phyloP scores from a whole-genome alignment of 2,329 filamentous ascomycete genomes.

The Aspergillus persii region DNA sequence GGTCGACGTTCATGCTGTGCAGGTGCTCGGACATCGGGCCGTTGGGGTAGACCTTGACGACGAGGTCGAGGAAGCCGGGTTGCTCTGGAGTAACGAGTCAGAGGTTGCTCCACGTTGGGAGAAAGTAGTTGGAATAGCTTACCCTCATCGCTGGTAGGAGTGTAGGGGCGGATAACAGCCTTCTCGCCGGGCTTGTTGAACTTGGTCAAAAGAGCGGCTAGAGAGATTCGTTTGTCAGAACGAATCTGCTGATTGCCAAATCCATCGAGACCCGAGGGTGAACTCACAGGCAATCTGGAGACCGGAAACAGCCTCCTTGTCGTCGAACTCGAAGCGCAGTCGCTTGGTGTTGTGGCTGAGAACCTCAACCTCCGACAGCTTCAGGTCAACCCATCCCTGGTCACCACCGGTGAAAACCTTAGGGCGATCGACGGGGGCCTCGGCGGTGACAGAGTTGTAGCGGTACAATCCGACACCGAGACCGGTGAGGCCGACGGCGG shows the following conservation, averaged over 20 bases:
- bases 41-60: conserved; percentile 87
- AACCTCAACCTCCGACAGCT: conserved; percentile 72
- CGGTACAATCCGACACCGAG: conserved; percentile 58
- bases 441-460: conserved; percentile 38
- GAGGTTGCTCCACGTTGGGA: background rate
- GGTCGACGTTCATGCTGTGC: conserved; percentile 76
- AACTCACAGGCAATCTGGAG: conserved; percentile 69
- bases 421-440: conserved; percentile 35
- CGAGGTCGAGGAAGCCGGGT: conserved; percentile 77
- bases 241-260: background rate
- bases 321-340: conserved; percentile 82
- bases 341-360: conserved; percentile 96
- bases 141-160: conserved; percentile 84
- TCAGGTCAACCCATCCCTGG: conserved; percentile 81
- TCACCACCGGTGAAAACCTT: conserved; percentile 76
- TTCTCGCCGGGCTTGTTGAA: conserved; percentile 85
- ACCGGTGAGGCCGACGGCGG: conserved; percentile 38
- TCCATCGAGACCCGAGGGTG: background rate
- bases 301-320: conserved; percentile 80
- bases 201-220: conserved; percentile 80
- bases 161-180: conserved; percentile 87
- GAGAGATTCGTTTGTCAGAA: conserved; percentile 5
- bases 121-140: conserved; percentile 4
- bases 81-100: conserved; percentile 53
- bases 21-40: conserved; percentile 91